A percentile compares a stretch with the other conserved stretches of the same genome.
phyloP scores from a whole-genome alignment of 2,329 filamentous ascomycete species.

The Fusarium nisikadoi region DNA sequence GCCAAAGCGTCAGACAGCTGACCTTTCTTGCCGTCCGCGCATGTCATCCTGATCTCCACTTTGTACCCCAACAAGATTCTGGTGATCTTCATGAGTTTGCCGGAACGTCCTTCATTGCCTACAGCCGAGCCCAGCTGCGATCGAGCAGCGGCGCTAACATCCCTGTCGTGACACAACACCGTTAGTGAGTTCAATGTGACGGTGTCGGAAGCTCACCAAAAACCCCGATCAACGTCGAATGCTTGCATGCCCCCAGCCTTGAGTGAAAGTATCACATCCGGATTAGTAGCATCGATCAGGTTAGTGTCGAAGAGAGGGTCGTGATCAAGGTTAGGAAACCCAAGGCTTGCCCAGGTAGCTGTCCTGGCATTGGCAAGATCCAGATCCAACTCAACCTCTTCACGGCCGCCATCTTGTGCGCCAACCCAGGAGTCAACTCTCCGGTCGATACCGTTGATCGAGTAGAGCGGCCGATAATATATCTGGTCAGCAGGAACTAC shows the following conservation, averaged over 20 bases:
- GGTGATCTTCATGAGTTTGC: background rate
- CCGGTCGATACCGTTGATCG: background rate
- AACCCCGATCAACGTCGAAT: background rate
- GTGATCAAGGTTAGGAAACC: background rate
- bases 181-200: background rate
- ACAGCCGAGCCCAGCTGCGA: background rate
- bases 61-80: background rate
- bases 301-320: background rate
- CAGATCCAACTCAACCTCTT: background rate
- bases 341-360: background rate
- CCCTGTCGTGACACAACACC: background rate
- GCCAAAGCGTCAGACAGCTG: background rate
- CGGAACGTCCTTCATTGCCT: background rate
- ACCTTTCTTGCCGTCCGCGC: background rate
- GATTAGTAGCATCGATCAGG: rapidly evolving
- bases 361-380: background rate
- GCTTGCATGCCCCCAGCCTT: background rate
- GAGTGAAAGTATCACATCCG: background rate
- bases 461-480: background rate
- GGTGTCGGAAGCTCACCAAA: background rate
- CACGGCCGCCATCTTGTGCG: rapidly evolving
- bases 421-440: background rate
- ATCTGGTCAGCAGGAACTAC: background rate
- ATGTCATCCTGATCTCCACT: background rate
- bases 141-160: background rate